Evolutionary conservation across 257 asterid genomes (phyloP).

Genomic region (Solanum appendiculatum): DNA sequence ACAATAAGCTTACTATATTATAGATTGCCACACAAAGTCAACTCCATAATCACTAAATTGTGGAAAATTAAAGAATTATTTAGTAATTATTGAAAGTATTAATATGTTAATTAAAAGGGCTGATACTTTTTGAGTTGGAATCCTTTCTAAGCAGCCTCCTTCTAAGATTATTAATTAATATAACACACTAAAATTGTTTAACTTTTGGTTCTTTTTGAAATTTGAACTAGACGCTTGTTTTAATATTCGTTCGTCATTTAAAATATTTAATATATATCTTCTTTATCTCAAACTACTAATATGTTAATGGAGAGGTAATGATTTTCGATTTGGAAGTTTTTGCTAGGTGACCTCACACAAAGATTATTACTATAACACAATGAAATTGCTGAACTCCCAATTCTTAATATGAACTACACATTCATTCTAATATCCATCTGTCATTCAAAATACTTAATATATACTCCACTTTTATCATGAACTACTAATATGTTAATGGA

Average conservation of each 20-base stretch:
- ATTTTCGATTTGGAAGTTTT: background rate
- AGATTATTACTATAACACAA: too few relatives aligned
- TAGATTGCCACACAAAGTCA: background rate
- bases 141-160: background rate
- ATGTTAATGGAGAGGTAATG: background rate
- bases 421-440: background rate
- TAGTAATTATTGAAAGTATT: background rate
- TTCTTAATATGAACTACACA: background rate
- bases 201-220: background rate
- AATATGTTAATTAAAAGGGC: background rate
- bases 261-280: background rate
- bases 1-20: background rate
- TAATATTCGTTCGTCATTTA: background rate
- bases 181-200: too few relatives aligned
- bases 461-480: background rate
- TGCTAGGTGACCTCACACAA: background rate
- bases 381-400: too few relatives aligned
- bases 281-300: too few relatives aligned
- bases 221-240: background rate
- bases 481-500: background rate
- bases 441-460: background rate
- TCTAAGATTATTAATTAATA: too few relatives aligned
- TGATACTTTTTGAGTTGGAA: background rate
- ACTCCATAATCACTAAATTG: background rate
- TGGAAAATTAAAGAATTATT: background rate